Conservation (phyloP, 163 green algal species). For the Chlorella variabilis region DNA sequence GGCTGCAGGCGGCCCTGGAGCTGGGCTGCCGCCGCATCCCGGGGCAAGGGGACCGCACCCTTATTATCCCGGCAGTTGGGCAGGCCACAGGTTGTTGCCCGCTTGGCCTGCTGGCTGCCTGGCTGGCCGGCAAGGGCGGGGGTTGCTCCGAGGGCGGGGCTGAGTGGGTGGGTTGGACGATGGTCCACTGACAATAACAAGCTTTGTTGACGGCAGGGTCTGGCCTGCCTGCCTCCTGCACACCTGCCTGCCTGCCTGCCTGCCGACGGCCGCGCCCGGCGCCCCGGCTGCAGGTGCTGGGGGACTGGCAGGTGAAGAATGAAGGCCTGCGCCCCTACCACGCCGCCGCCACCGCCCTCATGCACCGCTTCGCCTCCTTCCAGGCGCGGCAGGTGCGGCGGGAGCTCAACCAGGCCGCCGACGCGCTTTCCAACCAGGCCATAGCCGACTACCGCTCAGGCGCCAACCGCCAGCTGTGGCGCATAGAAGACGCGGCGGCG, state of each 20-base stretch:
- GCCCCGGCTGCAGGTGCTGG: slow-evolving; percentile 40
- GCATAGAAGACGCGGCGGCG: background rate
- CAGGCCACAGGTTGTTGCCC: too few relatives aligned
- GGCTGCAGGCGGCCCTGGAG: slow-evolving; percentile 47
- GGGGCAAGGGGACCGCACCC: slow-evolving; percentile 58
- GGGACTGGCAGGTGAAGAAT: slow-evolving; percentile 46
- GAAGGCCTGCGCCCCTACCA: slow-evolving; percentile 48
- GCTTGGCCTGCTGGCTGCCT: too few relatives aligned
- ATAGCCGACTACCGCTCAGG: slow-evolving; percentile 46
- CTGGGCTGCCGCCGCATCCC: slow-evolving; percentile 42
- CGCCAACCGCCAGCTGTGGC: slow-evolving; percentile 16
- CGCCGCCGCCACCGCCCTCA: slow-evolving; percentile 16
- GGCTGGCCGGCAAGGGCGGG: too few relatives aligned
- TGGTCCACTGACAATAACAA: too few relatives aligned
- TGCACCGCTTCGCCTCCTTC: slow-evolving; percentile 40
- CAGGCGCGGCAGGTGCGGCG: slow-evolving; percentile 39
- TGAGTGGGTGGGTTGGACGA: too few relatives aligned
- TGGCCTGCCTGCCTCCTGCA: too few relatives aligned
- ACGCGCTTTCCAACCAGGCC: slow-evolving; percentile 61
- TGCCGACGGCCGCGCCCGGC: too few relatives aligned
- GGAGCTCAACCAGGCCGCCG: slow-evolving; percentile 52
- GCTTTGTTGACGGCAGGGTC: too few relatives aligned
- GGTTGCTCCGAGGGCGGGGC: too few relatives aligned
- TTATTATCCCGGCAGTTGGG: slow-evolving; percentile 61
- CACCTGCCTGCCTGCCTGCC: too few relatives aligned